phyloP scores from a whole-genome alignment of 2,329 filamentous ascomycete genomes.

The Cladosporium oxysporum region DNA sequence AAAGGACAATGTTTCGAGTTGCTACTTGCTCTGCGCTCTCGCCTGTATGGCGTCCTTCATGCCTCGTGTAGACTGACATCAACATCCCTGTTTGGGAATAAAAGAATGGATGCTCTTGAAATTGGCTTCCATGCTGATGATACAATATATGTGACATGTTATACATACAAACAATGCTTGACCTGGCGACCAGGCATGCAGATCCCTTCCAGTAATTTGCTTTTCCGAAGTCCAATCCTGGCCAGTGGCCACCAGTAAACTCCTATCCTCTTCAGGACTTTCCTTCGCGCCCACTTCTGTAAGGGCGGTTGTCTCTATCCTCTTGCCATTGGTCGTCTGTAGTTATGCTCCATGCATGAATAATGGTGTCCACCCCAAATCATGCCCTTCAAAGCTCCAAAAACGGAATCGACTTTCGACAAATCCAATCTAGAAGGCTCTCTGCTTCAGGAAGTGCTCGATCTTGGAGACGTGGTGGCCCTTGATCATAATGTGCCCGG shows the following conservation, averaged over 20 bases:
- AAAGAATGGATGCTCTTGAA: neutral
- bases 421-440: conserved; percentile 34
- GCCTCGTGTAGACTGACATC: neutral
- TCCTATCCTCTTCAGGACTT: neutral
- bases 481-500: conserved; percentile 73
- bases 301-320: too few species aligned
- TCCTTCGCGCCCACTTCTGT: too few species aligned
- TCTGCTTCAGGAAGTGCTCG: conserved; percentile 39
- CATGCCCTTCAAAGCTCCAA: neutral
- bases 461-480: conserved; percentile 38
- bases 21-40: neutral
- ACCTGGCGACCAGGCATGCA: neutral
- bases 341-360: neutral
- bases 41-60: neutral
- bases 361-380: neutral
- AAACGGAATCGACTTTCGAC: neutral
- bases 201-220: neutral
- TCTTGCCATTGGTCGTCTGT: neutral
- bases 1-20: too few species aligned
- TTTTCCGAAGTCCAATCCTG: neutral
- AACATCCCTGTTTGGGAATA: neutral
- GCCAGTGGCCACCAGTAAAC: neutral
- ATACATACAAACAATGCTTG: conserved; percentile 13
- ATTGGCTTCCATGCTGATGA: neutral
- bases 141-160: conserved; percentile 18